A percentile compares a stretch with the other conserved stretches of the same genome.
Conservation (phyloP, 371 early-diverging fungal genomes). For the Mucor sp. region DNA sequence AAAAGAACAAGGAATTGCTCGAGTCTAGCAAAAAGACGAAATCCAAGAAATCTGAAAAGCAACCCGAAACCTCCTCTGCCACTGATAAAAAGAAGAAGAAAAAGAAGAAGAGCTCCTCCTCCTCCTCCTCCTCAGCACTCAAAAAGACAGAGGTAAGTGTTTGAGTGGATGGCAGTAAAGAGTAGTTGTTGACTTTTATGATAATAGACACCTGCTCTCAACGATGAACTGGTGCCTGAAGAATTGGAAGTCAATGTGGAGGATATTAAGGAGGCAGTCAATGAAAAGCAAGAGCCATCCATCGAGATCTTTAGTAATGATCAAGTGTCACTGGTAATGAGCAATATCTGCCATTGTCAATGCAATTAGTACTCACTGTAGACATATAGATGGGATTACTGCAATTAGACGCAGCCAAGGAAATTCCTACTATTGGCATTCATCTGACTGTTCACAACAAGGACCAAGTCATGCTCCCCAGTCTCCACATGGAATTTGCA, state of each 20-base stretch:
- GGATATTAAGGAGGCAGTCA: conserved; percentile 18
- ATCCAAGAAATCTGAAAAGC: conserved; percentile 2
- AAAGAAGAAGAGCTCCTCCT: conserved; percentile 17
- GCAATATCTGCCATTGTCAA: not conserved
- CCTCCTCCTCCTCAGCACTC: not conserved
- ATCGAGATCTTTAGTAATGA: conserved; percentile 26
- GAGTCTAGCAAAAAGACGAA: conserved; percentile 7
- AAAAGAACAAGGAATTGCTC: conserved; percentile 31
- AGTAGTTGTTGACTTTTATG: not conserved
- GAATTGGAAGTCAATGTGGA: conserved; percentile 15
- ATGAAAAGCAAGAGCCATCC: conserved; percentile 11
- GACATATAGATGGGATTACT: conserved; percentile 14
- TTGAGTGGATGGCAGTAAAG: not conserved
- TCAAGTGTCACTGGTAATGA: conserved; percentile 34
- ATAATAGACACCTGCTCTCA: not conserved
- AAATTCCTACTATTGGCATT: conserved; percentile 7
- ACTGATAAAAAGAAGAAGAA: conserved; percentile 30
- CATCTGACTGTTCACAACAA: conserved; percentile 27
- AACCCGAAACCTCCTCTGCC: not conserved
- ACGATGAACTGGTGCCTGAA: conserved; percentile 20
- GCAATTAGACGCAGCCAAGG: conserved; percentile 2
- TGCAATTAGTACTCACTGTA: not conserved
- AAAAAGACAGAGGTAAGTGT: conserved; percentile 12
- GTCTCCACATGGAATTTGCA: conserved; percentile 31
- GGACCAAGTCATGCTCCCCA: conserved; percentile 30